Percentiles rank a stretch among this genome's conserved stretches.
These are phyloP conservation scores for Yamadazyma laniorum DNA, from an alignment of 805 yeast genomes.

Conservation along the genomic window DNA sequence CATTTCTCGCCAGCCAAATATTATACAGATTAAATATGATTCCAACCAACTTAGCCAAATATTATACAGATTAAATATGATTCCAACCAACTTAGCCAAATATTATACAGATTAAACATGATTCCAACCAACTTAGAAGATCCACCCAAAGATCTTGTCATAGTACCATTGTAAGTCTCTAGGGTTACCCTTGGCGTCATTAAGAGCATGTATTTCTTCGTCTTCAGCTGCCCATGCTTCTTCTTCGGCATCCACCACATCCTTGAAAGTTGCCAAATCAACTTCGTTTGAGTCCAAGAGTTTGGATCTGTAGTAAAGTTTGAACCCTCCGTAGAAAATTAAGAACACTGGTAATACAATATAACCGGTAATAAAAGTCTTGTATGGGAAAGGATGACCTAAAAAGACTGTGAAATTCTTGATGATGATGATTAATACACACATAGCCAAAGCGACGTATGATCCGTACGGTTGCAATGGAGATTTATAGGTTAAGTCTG, in stretches of 20 bases:
- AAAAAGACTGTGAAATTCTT: conserved; percentile 75
- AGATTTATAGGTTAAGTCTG: conserved; percentile 55
- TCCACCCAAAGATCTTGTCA: conserved; percentile 48
- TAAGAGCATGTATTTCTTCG: conserved; percentile 31
- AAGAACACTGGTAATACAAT: conserved; percentile 69
- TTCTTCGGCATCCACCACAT: conserved; percentile 54
- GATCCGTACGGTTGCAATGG: conserved; percentile 72
- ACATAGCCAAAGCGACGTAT: conserved; percentile 53
- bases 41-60: too few species aligned
- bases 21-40: too few species aligned
- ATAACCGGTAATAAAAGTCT: conserved; percentile 73
- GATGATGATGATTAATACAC: conserved; percentile 55
- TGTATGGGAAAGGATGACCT: conserved; percentile 53
- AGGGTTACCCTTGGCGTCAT: conserved; percentile 44
- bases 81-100: too few species aligned
- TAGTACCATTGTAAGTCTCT: conserved; percentile 47
- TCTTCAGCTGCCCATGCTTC: conserved; percentile 35
- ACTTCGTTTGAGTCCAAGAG: conserved; percentile 53
- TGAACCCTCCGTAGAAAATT: conserved; percentile 56
- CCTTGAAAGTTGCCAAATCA: conserved; percentile 58
- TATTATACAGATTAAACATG: conserved; percentile 9
- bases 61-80: too few species aligned
- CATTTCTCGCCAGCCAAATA: too few species aligned
- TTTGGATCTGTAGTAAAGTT: conserved; percentile 51
- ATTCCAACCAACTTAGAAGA: too few species aligned